These are phyloP conservation scores for Plectosphaerella cucumerina DNA, from an alignment of 2,329 filamentous ascomycete species.

Conservation along the genomic window DNA sequence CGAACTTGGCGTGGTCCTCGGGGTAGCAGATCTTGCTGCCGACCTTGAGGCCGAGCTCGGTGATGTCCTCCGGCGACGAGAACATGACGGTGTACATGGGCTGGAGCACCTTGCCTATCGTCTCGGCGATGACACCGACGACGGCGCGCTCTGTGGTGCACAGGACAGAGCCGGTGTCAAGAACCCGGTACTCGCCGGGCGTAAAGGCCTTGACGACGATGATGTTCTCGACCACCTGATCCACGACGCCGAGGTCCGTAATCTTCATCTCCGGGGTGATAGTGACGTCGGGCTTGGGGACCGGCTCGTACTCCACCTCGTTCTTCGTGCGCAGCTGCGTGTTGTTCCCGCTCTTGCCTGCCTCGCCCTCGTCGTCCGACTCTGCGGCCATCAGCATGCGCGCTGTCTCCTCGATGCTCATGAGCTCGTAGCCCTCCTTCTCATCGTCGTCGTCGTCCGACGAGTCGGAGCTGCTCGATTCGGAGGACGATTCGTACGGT, in stretches of 20 bases:
- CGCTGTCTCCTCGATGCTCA: slow-evolving; percentile 79
- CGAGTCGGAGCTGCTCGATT: slow-evolving; percentile 55
- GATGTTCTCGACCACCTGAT: slow-evolving; percentile 74
- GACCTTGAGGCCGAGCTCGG: slow-evolving; percentile 60
- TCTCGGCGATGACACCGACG: slow-evolving; percentile 79
- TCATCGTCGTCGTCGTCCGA: slow-evolving; percentile 47
- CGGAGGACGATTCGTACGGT: slow-evolving; percentile 65
- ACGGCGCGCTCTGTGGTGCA: slow-evolving; percentile 73
- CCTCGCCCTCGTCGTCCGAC: slow-evolving; percentile 73
- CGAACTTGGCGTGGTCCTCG: slow-evolving; percentile 70
- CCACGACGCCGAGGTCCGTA: slow-evolving; percentile 68
- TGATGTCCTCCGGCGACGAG: slow-evolving; percentile 62
- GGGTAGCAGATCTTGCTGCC: slow-evolving; percentile 78
- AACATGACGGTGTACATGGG: slow-evolving; percentile 85
- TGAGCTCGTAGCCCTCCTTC: slow-evolving; percentile 63
- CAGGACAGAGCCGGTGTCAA: slow-evolving; percentile 80
- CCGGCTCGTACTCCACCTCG: slow-evolving; percentile 60
- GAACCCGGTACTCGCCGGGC: slow-evolving; percentile 77
- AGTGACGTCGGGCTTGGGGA: slow-evolving; percentile 73
- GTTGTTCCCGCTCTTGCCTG: slow-evolving; percentile 28
- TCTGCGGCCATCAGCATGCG: slow-evolving; percentile 82
- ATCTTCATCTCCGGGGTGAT: slow-evolving; percentile 76
- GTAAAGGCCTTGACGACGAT: slow-evolving; percentile 74
- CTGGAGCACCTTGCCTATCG: slow-evolving; percentile 78
- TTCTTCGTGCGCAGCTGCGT: slow-evolving; percentile 73